phyloP scores from a whole-genome alignment of 495 filamentous ascomycete genomes.

The Podospora sp. region DNA sequence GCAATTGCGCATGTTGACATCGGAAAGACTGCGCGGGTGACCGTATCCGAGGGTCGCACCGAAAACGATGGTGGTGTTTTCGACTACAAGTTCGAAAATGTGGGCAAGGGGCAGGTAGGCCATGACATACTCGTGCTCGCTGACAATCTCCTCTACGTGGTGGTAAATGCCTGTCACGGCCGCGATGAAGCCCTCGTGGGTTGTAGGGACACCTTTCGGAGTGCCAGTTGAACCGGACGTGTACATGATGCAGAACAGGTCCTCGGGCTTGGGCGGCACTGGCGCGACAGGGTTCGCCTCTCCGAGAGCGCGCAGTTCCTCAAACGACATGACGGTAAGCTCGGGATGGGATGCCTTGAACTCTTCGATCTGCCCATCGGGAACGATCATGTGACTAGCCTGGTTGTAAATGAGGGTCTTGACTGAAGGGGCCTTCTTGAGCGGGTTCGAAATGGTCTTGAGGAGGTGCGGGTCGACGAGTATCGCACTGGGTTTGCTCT shows the following conservation, averaged over 20 bases:
- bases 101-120: slow-evolving; percentile 92
- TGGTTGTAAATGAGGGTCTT: slow-evolving; percentile 52
- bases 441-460: slow-evolving; percentile 45
- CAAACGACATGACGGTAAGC: slow-evolving; percentile 46
- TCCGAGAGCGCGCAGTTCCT: slow-evolving; percentile 59
- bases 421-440: slow-evolving; percentile 47
- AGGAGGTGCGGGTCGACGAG: slow-evolving; percentile 65
- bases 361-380: slow-evolving; percentile 42
- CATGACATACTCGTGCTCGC: slow-evolving; percentile 61
- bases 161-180: slow-evolving; percentile 53
- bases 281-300: slow-evolving; percentile 62
- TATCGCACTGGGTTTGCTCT: slow-evolving; percentile 62
- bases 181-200: slow-evolving; percentile 74
- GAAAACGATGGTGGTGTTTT: slow-evolving; percentile 72
- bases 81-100: slow-evolving; percentile 81
- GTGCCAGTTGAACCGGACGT: slow-evolving; percentile 89
- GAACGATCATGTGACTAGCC: slow-evolving; percentile 39
- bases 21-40: slow-evolving; percentile 77
- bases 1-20: slow-evolving; percentile 55
- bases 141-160: slow-evolving; percentile 49
- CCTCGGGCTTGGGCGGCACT: slow-evolving; percentile 68
- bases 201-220: slow-evolving; percentile 85
- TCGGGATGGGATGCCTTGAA: slow-evolving; percentile 47
- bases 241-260: slow-evolving; percentile 90
- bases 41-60: slow-evolving; percentile 84